Base-by-base conservation (phyloP, 164 flowering plant species). In the Platanus orientalis region DNA sequence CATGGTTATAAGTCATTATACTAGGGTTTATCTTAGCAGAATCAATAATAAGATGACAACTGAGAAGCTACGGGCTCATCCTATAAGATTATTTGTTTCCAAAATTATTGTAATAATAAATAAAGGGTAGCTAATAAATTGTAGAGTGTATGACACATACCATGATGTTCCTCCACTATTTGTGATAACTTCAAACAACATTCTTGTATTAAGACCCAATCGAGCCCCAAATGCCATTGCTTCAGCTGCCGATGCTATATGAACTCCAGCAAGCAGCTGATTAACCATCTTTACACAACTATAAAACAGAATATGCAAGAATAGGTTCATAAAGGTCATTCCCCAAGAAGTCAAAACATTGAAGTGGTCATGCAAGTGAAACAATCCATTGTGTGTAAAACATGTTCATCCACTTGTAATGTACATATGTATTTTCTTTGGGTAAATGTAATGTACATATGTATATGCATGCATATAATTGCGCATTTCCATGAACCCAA, bases 221-320 rank as follows among this genome's bases (percentile, higher is more conserved):
- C 95, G 86, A 66, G 99, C 91, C 39, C 92, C 99, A 80, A 90
- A 90, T 23, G 98, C 98, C 86, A 95, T 85, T 62, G 97, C 97
- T 80, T 95, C 99, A 57, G 99, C 99, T 55, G 92, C 81, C 62
- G 97, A 79, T 73, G 94, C 99, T 61, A 95, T 95, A 69, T 95
- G 99, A 73, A 95, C 97, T 72, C 99, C 99, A 71, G 99, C 99
- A 74, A 95, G 97, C 66, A 95, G 80, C 78, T 95, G 99, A 77
- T 95, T 95, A 60, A 88, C 83, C 99, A 95, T 95, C 80, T 95
- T 95, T 59, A 95, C 84, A 71, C 76, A 85, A 81, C 99, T 95
- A 58, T 24, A 72, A 58, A 29, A 65, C 14, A 58, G 54, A 52
- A 64, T 3, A 61, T 6, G 9, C 47, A 61, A 36, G 34, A 34